phyloP scores from a whole-genome alignment of 1,284 basidiomycete genomes.

The Ganoderma leucocontextum region DNA sequence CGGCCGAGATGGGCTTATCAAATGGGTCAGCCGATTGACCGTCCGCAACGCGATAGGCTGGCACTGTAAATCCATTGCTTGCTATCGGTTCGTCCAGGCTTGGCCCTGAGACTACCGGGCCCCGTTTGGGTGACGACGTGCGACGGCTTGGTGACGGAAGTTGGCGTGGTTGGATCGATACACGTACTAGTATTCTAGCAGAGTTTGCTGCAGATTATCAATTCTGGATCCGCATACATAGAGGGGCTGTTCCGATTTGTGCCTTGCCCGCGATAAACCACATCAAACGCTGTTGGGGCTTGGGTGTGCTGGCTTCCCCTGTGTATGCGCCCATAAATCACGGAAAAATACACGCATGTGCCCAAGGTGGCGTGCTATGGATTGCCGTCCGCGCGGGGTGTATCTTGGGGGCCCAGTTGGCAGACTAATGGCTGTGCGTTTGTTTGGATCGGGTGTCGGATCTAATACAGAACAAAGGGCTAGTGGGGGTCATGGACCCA shows the following conservation, averaged over 20 bases:
- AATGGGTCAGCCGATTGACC: slow-evolving; percentile 6
- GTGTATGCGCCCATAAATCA: slow-evolving; percentile 21
- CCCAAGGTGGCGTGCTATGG: slow-evolving; percentile 6
- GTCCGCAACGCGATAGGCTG: slow-evolving; percentile 8
- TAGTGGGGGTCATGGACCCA: slow-evolving; percentile 45
- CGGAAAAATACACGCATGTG: slow-evolving; percentile 24
- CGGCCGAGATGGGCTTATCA: slow-evolving; percentile 4
- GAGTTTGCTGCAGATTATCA: slow-evolving; percentile 19
- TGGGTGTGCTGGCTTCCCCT: slow-evolving; percentile 28
- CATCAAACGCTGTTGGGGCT: slow-evolving; percentile 35
- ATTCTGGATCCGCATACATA: slow-evolving; percentile 26
- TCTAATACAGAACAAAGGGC: slow-evolving; percentile 42
- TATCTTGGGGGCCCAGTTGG: slow-evolving; percentile 9
- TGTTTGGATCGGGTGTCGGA: slow-evolving; percentile 40
- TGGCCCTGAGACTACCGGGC: slow-evolving; percentile 4
- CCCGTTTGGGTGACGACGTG: slow-evolving; percentile 4
- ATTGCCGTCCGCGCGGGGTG: slow-evolving; percentile 14
- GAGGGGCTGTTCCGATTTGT: slow-evolving; percentile 28
- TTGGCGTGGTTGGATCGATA: not conserved
- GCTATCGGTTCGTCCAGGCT: not conserved
- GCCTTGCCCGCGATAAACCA: slow-evolving; percentile 33
- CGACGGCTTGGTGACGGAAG: not conserved
- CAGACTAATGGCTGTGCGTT: slow-evolving; percentile 30
- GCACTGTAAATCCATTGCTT: slow-evolving; percentile 1
- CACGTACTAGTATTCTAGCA: not conserved